Evolutionary conservation across 148 eudicot species (phyloP).

Genomic region (Camellia granthamiana): DNA sequence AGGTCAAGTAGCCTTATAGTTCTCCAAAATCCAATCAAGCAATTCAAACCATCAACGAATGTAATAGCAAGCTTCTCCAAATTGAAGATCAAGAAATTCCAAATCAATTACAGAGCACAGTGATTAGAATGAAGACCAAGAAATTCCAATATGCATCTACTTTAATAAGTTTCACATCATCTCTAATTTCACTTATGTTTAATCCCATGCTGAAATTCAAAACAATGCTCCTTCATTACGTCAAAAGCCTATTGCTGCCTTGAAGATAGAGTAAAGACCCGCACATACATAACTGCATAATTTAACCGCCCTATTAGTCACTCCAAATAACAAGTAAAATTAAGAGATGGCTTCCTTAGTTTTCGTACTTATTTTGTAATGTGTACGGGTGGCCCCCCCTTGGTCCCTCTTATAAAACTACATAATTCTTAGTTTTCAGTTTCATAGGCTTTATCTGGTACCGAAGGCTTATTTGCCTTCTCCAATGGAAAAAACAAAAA

Average conservation of each 20-base stretch:
- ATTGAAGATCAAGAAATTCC: too few relatives aligned
- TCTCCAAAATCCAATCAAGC: not conserved
- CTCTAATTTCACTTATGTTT: not conserved
- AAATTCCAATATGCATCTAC: not conserved
- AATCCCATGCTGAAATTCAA: not conserved
- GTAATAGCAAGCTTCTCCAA: not conserved
- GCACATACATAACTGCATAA: not conserved
- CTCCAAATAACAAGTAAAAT: not conserved
- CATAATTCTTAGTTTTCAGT: not conserved
- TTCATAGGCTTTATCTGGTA: too few relatives aligned
- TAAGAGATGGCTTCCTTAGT: not conserved
- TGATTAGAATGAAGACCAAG: too few relatives aligned
- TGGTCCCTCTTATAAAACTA: not conserved
- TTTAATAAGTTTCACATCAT: not conserved
- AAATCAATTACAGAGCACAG: too few relatives aligned
- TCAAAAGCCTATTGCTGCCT: not conserved
- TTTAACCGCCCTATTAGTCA: not conserved
- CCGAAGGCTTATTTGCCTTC: not conserved
- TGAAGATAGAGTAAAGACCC: not conserved
- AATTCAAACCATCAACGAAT: not conserved
- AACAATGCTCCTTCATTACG: not conserved
- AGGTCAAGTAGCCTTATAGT: not conserved
- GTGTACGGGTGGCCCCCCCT: not conserved
- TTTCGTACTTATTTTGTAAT: not conserved
- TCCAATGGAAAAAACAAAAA: not conserved